These are phyloP conservation scores for Phytophthora pseudosyringae DNA, from an alignment of 352 stramenopile species.

Conservation along the genomic window DNA sequence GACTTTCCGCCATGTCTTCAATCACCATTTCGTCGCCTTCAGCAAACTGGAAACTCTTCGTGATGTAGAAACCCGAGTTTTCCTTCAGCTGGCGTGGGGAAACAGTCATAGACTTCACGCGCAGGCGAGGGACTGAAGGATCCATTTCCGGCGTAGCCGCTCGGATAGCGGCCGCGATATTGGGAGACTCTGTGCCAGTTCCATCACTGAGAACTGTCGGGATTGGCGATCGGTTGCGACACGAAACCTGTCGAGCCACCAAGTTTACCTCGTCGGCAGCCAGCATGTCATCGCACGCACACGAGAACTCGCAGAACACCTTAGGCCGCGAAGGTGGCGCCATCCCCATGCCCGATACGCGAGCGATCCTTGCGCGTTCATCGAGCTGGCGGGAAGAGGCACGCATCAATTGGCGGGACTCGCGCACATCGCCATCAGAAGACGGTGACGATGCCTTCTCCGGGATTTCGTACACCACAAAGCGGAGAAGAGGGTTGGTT, in stretches of 20 bases:
- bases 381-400: conserved; percentile 61
- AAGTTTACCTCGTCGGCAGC: conserved; percentile 64
- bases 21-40: conserved; percentile 78
- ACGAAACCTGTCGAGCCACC: conserved; percentile 59
- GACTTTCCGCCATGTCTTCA: conserved; percentile 83
- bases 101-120: conserved; percentile 78
- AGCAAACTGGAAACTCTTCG: conserved; percentile 84
- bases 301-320: conserved; percentile 87
- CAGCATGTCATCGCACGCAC: conserved; percentile 62
- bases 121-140: conserved; percentile 48
- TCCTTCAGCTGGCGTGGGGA: conserved; percentile 77
- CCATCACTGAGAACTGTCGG: conserved; percentile 41
- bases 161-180: conserved; percentile 18
- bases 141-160: conserved; percentile 28
- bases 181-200: conserved; percentile 37
- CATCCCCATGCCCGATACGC: conserved; percentile 68
- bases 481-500: conserved; percentile 70
- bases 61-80: conserved; percentile 78
- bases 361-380: conserved; percentile 55
- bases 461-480: conserved; percentile 86
- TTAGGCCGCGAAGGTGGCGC: conserved; percentile 60
- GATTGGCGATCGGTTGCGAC: conserved; percentile 42
- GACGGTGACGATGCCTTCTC: conserved; percentile 44
- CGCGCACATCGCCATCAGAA: conserved; percentile 24
- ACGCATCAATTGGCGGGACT: conserved; percentile 40